Base-by-base conservation (phyloP, 352 stramenopile genomes). In the Phytophthora cryptogea region DNA sequence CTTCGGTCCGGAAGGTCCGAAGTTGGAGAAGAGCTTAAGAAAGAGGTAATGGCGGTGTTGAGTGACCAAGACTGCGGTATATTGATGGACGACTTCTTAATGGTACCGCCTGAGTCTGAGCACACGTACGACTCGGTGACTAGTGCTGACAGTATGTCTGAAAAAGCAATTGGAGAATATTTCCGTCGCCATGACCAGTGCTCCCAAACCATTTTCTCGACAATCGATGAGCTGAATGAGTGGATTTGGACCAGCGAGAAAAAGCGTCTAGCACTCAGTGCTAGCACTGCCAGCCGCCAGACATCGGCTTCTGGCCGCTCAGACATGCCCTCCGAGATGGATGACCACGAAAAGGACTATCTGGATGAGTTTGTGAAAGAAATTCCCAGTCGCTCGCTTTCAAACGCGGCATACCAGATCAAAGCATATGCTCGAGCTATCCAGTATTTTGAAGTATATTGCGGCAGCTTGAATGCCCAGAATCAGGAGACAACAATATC, bases 191-290 rank as follows among this genome's bases (percentile, higher is more conserved):
- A 94, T 64, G 83, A 95, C 46, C 87, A 94, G 47, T 95, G 87
- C 49, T 84, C 74, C 7, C 87, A 96, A 54, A 91, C 78, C 0
- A 89, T 96, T 56, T 90, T 96, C 43, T 88, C 85, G 9, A 91
- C 83, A 2, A 82, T 96, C 16, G 87, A 96, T 66, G 85, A 94
- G 39, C 59, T 96, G 7, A 96, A 94, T 55, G 85, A 96, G 11
- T 96, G 87, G 87, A 74, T 96, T 13, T 95, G 87, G 87, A 87
- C 62, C 32, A 90, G 63, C 43, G 85, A 94, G 48, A 92, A 94
- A 49, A 95, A 93, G 55, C 68, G 80, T 11, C 54, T 92, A 5
- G 74, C 74, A 11, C 52, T 86, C 4, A 93, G 82, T 57, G 70
- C 49, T 41, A 86, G 73, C 51, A 61, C 70, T 52, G 59, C 74